A percentile compares a stretch with the other conserved stretches of the same genome.
Conservation (phyloP, 768 basidiomycete species). For the Pleurotus djamor region DNA sequence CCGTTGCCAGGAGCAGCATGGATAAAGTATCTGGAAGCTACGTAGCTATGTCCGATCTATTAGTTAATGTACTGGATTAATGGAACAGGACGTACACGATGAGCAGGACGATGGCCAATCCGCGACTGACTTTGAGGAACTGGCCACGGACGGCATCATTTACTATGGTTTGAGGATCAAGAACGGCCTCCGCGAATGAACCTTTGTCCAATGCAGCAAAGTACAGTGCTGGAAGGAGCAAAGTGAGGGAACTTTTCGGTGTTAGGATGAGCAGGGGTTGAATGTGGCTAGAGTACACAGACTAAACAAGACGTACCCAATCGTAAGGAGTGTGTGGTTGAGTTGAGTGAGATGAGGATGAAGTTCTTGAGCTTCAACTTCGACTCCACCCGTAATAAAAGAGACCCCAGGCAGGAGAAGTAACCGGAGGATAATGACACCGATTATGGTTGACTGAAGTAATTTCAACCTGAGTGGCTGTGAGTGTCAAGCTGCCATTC, state of each 20-base stretch:
- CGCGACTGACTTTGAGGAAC: slow-evolving; percentile 64
- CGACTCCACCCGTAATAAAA: slow-evolving; percentile 67
- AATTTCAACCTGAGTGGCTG: slow-evolving; percentile 45
- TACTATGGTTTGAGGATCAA: slow-evolving; percentile 14
- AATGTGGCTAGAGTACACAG: not conserved
- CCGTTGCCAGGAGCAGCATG: slow-evolving; percentile 60
- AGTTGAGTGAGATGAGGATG: slow-evolving; percentile 64
- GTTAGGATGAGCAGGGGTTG: not conserved
- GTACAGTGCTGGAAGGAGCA: slow-evolving; percentile 65
- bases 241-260: slow-evolving; percentile 48
- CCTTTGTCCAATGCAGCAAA: slow-evolving; percentile 58
- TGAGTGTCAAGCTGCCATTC: not conserved
- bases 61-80: not conserved
- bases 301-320: slow-evolving; percentile 42
- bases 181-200: slow-evolving; percentile 12
- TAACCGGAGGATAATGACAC: slow-evolving; percentile 70
- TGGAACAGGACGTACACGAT: slow-evolving; percentile 40
- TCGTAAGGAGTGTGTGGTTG: slow-evolving; percentile 65
- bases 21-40: slow-evolving; percentile 65
- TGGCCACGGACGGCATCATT: slow-evolving; percentile 40
- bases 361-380: slow-evolving; percentile 62
- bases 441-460: slow-evolving; percentile 64
- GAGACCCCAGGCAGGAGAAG: slow-evolving; percentile 68
- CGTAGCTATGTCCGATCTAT: slow-evolving; percentile 40
- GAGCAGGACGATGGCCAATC: slow-evolving; percentile 61